Evolutionary conservation across 768 basidiomycete species (phyloP).

Genomic region (Suillus luteus): DNA sequence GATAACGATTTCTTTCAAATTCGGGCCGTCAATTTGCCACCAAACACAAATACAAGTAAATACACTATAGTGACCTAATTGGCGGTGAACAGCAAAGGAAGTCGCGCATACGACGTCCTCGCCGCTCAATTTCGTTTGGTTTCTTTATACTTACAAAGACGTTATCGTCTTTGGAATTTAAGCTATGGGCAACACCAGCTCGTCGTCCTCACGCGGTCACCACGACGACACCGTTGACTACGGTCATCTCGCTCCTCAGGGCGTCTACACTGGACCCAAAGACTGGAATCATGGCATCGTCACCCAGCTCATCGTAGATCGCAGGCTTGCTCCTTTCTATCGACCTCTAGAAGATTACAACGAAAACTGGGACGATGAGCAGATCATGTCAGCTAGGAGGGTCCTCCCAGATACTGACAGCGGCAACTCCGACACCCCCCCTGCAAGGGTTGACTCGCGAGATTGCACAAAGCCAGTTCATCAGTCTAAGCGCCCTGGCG

Average conservation of each 20-base stretch:
- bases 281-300: conserved; percentile 93
- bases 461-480: conserved; percentile 22
- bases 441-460: conserved; percentile 36
- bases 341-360: conserved; percentile 93
- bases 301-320: conserved; percentile 83
- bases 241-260: conserved; percentile 78
- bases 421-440: conserved; percentile 38
- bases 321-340: conserved; percentile 94
- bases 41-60: conserved; percentile 15
- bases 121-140: conserved; percentile 3
- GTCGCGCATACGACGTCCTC: conserved; percentile 10
- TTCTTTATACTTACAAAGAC: neutral
- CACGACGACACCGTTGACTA: conserved; percentile 87
- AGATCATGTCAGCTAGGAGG: conserved; percentile 80
- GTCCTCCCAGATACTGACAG: conserved; percentile 57
- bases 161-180: conserved; percentile 8
- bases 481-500: conserved; percentile 56
- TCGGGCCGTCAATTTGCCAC: conserved; percentile 10
- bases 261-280: conserved; percentile 78
- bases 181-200: conserved; percentile 80
- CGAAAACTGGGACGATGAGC: conserved; percentile 85
- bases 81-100: conserved; percentile 8
- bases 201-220: conserved; percentile 70
- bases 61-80: conserved; percentile 17
- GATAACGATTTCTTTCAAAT: conserved; percentile 2